phyloP scores from a whole-genome alignment of 306 rosid species.

The Gillenia trifoliata region DNA sequence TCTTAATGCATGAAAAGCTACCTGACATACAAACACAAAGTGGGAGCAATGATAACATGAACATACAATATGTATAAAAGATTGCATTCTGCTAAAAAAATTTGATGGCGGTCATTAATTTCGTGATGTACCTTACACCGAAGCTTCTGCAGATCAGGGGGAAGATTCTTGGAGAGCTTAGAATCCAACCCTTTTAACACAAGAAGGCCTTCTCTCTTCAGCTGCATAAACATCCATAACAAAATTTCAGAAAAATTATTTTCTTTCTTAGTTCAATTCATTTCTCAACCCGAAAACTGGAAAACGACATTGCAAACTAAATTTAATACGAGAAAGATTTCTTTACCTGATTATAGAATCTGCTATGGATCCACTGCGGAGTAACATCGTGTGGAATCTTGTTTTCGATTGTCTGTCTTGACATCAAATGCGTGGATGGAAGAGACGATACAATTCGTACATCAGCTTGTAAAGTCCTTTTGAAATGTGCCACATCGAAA shows the following conservation, averaged over 20 bases:
- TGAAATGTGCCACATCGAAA: conserved; percentile 44
- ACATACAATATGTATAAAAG: not conserved
- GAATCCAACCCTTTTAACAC: conserved; percentile 55
- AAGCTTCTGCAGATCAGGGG: conserved; percentile 53
- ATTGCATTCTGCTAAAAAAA: too few relatives aligned
- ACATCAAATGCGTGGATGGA: conserved; percentile 42
- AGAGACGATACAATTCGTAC: conserved; percentile 41
- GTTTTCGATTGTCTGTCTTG: conserved; percentile 27
- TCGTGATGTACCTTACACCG: conserved; percentile 39
- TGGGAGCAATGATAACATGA: not conserved
- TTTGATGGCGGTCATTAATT: not conserved
- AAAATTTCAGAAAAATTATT: not conserved
- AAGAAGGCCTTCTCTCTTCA: conserved; percentile 38
- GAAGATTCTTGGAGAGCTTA: conserved; percentile 58
- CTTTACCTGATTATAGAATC: conserved; percentile 36
- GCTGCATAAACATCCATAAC: conserved; percentile 21
- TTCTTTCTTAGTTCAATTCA: not conserved
- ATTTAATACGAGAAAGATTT: not conserved
- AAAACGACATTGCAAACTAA: not conserved
- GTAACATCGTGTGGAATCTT: conserved; percentile 44
- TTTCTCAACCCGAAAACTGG: not conserved
- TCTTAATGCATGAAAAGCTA: conserved; percentile 53
- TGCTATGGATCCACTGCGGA: conserved; percentile 45
- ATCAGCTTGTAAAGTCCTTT: conserved; percentile 43
- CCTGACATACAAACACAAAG: conserved; percentile 21